A percentile compares a stretch with the other conserved stretches of the same genome.
Conservation (phyloP, 2,329 filamentous ascomycete species). For the Sporothrix humicola region DNA sequence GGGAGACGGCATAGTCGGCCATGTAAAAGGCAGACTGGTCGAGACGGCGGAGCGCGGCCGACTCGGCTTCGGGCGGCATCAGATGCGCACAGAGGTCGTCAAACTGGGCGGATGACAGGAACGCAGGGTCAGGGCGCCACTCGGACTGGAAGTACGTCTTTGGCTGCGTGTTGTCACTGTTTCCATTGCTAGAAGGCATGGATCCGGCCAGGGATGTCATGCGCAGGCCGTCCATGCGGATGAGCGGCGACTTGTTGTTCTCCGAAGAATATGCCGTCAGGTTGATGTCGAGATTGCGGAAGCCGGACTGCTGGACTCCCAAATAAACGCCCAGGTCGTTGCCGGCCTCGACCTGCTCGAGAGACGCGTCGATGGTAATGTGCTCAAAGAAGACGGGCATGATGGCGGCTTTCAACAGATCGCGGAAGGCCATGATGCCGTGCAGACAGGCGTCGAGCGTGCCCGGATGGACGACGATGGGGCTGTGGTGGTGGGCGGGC, state of each 20-base stretch:
- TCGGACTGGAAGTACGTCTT: conserved; percentile 37
- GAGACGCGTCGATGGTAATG: conserved; percentile 34
- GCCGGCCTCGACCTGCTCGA: conserved; percentile 27
- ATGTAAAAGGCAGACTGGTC: conserved; percentile 37
- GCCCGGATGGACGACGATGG: conserved; percentile 38
- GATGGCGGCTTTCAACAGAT: conserved; percentile 37
- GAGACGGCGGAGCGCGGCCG: conserved; percentile 32
- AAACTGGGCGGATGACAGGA: conserved; percentile 34
- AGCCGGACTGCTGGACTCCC: conserved; percentile 35
- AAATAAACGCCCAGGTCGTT: conserved; percentile 33
- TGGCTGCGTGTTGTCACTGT: conserved; percentile 14
- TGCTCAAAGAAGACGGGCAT: conserved; percentile 38
- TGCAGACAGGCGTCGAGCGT: conserved; percentile 39
- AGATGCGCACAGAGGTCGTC: conserved; percentile 35
- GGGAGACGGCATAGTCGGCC: conserved; percentile 34
- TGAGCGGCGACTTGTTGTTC: not conserved
- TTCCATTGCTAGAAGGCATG: conserved; percentile 24
- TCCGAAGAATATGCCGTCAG: conserved; percentile 33
- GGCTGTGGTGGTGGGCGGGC: conserved; percentile 37
- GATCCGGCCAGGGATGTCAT: conserved; percentile 37
- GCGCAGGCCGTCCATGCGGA: conserved; percentile 37
- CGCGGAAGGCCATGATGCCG: conserved; percentile 38
- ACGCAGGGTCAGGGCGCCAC: conserved; percentile 36
- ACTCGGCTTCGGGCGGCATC: conserved; percentile 32
- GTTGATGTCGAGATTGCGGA: conserved; percentile 38